These are phyloP conservation scores for Aspergillus panamensis DNA, from an alignment of 495 filamentous ascomycete genomes.

Conservation along the genomic window DNA sequence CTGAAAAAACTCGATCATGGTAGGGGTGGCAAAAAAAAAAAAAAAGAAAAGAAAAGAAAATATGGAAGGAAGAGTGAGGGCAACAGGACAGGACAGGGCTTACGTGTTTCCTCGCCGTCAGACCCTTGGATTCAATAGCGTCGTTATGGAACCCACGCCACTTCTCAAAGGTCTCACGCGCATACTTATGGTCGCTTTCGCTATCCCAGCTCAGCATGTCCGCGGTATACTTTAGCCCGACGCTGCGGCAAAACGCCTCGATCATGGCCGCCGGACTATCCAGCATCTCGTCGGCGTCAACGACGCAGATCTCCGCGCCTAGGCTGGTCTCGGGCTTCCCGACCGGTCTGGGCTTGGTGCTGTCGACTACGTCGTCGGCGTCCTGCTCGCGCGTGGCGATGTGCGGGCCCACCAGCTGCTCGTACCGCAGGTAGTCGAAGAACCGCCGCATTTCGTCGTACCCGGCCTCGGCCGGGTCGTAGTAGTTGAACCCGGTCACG, in stretches of 20 bases:
- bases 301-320: constrained; percentile 68
- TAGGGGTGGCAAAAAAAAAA: not conserved
- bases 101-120: constrained; percentile 72
- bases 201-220: constrained; percentile 82
- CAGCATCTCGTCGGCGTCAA: constrained; percentile 93
- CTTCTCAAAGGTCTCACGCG: constrained; percentile 77
- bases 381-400: constrained; percentile 46
- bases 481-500: constrained; percentile 80
- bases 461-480: constrained; percentile 82
- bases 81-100: too few species aligned
- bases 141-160: constrained; percentile 97
- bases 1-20: not conserved
- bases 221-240: constrained; percentile 65
- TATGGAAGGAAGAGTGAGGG: not conserved
- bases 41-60: constrained; percentile 6
- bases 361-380: constrained; percentile 25
- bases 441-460: constrained; percentile 80
- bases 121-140: constrained; percentile 71
- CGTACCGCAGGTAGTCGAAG: constrained; percentile 72
- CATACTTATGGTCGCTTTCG: constrained; percentile 60
- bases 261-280: constrained; percentile 73
- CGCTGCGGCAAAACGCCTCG: constrained; percentile 70
- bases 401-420: constrained; percentile 60
- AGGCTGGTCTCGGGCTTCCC: constrained; percentile 25
- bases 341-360: constrained; percentile 19